Conservation (phyloP, 2,329 filamentous ascomycete genomes). For the Drechslera avenae region DNA sequence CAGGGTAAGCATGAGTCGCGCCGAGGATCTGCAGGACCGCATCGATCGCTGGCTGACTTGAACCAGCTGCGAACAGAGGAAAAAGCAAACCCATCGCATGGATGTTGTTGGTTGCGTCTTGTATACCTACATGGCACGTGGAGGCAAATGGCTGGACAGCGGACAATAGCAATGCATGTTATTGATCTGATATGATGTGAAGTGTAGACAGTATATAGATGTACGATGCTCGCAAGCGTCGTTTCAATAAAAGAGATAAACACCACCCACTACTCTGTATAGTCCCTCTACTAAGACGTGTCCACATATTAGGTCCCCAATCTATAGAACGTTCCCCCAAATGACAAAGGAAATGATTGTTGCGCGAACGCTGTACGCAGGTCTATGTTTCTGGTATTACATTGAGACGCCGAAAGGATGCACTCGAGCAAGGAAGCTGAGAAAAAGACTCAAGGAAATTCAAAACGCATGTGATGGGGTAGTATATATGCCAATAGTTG, state of each 20-base stretch:
- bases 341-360: not conserved
- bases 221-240: not conserved
- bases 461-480: conserved; percentile 1
- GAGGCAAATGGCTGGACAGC: not conserved
- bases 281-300: too few species aligned
- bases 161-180: not conserved
- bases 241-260: not conserved
- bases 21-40: too few species aligned
- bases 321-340: not conserved
- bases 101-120: not conserved
- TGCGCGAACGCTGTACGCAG: conserved; percentile 1
- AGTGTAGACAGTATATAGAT: not conserved
- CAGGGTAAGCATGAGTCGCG: too few species aligned
- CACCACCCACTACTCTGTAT: not conserved
- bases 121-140: not conserved
- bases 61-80: too few species aligned
- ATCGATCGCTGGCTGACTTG: too few species aligned
- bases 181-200: not conserved
- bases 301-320: too few species aligned
- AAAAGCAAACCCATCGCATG: not conserved
- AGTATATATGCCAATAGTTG: conserved; percentile 4
- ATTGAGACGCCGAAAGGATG: conserved; percentile 6
- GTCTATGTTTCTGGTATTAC: conserved; percentile 7
- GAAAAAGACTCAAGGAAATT: conserved; percentile 4
- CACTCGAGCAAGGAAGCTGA: conserved; percentile 1